Evolutionary conservation across 148 eudicot genomes (phyloP), one percentile per base, ranked within the genome.

Genomic region (Beta vulgaris): DNA sequence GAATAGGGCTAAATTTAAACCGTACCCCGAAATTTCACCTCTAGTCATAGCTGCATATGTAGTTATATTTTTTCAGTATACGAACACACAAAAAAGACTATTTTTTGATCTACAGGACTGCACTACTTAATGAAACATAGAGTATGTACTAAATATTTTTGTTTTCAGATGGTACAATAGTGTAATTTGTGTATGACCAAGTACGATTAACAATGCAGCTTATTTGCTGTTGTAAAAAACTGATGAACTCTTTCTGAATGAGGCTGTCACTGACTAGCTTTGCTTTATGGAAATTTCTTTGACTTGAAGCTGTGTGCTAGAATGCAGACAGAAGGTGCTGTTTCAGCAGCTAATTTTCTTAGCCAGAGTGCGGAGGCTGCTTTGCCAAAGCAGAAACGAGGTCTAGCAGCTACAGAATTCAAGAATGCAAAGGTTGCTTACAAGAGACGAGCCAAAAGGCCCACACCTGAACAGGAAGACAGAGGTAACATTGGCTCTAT

Each of bases 321-420:
- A 84, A 87, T 90, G 91, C 93, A 89, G 85, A 86, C 87, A 44
- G 87, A 88, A 78, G 66, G 83, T 55, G 93, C 94, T 28, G 80
- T 86, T 81, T 81, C 91, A 48, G 92, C 97, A 60, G 97, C 99
- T 44, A 86, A 82, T 84, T 48, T 74, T 51, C 91, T 95, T 36
- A 72, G 82, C 75, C 92, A 91, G 79, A 81, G 92, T 67, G 89
- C 90, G 44, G 97, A 89, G 73, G 84, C 86, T 64, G 90, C 79
- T 14, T 62, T 95, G 58, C 99, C 96, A 11, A 95, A 91, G 87
- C 99, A 95, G 78, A 95, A 89, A 81, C 88, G 82, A 73, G 85
- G 63, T 69, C 23, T 89, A 70, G 94, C 91, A 21, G 84, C 80
- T 14, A 76, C 85, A 13, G 94, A 91, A 73, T 88, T 87, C 57